Evolutionary conservation across 2,329 filamentous ascomycete species (phyloP), one percentile per base, ranked within the genome.

Genomic region (Epichloe aotearoae): DNA sequence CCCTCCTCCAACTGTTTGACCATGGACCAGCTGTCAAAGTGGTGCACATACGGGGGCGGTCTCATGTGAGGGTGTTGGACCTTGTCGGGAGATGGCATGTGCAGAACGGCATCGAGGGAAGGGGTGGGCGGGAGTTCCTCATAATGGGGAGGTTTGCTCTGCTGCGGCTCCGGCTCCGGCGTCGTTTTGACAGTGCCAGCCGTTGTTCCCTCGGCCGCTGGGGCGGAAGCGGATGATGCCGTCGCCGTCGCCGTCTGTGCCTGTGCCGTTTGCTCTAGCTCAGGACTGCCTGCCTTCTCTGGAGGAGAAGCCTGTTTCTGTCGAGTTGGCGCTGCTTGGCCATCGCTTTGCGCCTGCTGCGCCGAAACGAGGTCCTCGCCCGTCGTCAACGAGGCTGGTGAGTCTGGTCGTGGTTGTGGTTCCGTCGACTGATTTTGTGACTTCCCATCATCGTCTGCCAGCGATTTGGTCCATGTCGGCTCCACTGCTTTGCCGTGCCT

Each of bases 11-110:
- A 80, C 59, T 88, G 81, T 61, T 85, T 84, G 15, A 97, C 93
- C 5, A 97, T 77, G 14, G 82, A 83, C 67, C 93, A 98, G 23
- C 84, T 95, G 69, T 98, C 91, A 67, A 98, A 98, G 69, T 97
- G 89, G 69, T 98, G 93, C 36, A 95, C 82, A 63, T 95, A 94
- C 1, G 83, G 86, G 7, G 86, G 80, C 0, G 87, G 78, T 46
- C 80, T 75, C 62, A 86, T 77, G 63, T 89, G 82, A 4, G 84
- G 84, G 20, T 79, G 76, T 57, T 76, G 75, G 12, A 58, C 57
- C n/a, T 60, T 60, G 44, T 71, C 64, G 7, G 72, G 69, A 4
- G 71, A 66, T 14, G 66, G 59, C 69, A 75, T 73, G 50, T 71
- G 68, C 34, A 72, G 58, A 5, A 80, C 72, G 2, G 73, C 73